Base-by-base conservation (phyloP, 2,329 filamentous ascomycete genomes). In the Talaromyces marneffei region DNA sequence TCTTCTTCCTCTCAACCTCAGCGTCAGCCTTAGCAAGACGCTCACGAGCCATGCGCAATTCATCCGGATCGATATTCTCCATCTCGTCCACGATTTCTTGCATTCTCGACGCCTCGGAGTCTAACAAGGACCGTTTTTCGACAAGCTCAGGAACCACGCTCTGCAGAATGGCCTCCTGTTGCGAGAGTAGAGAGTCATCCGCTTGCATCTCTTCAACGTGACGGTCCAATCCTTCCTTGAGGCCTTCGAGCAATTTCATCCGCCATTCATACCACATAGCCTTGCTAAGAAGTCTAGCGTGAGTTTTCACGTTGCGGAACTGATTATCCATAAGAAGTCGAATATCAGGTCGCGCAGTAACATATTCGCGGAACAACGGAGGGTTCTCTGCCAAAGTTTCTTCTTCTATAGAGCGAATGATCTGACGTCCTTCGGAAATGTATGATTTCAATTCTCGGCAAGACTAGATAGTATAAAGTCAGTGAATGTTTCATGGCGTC, bases 241-340 rank as follows among this genome's bases (percentile, higher is more conserved):
- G 82, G 18, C 91, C 89, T 60, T 92, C 83, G 31, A 90, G 87
- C 25, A 97, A 83, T 69, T 94, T 93, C 82, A 90, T 93, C 42
- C 94, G 88, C 94, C 94, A 99, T 70, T 93, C 89, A 73, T 99
- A 99, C 94, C 94, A 99, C 80, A 94, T 92, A 61, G 91, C 91
- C 72, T 97, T 97, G 78, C 93, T 97, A 57, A 92, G 80, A 14
- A 97, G 82, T 27, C 94, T 85, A 16, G 93, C 91, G 73, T 96
- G 90, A 0, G 91, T 92, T 79, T 97, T 97, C 75, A 96, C 89
- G 70, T 97, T 97, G 75, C 96, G 94, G 80, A 99, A 94, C 72
- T 97, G 92, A 66, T 90, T 94, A 77, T 99, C 93, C 87, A 99
- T 95, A 57, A 95, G 82, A 3, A 85, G 77, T 70, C 90, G 92